Evolutionary conservation across 306 rosid species (phyloP).

Genomic region (Citrullus mucosospermus): DNA sequence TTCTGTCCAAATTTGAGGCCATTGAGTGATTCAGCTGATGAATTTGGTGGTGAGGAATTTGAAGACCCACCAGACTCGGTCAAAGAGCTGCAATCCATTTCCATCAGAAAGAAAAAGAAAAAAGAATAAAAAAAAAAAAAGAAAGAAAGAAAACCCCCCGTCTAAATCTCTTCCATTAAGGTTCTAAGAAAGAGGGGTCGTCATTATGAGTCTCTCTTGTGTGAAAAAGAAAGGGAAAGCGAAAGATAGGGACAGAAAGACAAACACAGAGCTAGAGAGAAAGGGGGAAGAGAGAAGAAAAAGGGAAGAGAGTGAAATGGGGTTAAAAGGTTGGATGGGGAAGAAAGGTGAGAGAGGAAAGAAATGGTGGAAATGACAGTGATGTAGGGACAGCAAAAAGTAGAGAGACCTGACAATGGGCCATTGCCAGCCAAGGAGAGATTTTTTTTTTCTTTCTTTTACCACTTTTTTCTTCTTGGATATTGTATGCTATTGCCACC

Average conservation of each 20-base stretch:
- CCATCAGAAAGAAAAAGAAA: not conserved
- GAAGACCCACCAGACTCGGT: slow-evolving; percentile 40
- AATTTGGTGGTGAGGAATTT: slow-evolving; percentile 34
- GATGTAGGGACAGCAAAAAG: slow-evolving; percentile 27
- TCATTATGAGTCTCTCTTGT: not conserved
- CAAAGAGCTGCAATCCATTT: slow-evolving; percentile 46
- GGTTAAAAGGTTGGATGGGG: slow-evolving; percentile 1
- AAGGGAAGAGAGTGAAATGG: not conserved
- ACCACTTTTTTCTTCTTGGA: not conserved
- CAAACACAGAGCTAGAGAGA: not conserved
- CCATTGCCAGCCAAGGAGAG: slow-evolving; percentile 46
- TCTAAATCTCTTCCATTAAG: slow-evolving; percentile 26
- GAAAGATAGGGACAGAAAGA: slow-evolving; percentile 3
- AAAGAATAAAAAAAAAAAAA: not conserved
- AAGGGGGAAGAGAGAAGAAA: not conserved
- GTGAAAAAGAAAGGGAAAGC: not conserved
- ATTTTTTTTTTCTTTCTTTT: not conserved
- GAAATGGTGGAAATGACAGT: slow-evolving; percentile 9
- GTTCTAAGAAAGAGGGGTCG: not conserved
- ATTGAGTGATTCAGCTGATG: slow-evolving; percentile 49
- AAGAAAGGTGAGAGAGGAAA: slow-evolving; percentile 8
- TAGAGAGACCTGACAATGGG: slow-evolving; percentile 47
- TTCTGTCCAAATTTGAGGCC: slow-evolving; percentile 65
- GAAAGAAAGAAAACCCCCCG: not conserved
- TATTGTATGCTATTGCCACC: not conserved